A percentile compares a stretch with the other conserved stretches of the same genome.
These are phyloP conservation scores for Stellera chamaejasme DNA, from an alignment of 345 rosid genomes.

Conservation along the genomic window DNA sequence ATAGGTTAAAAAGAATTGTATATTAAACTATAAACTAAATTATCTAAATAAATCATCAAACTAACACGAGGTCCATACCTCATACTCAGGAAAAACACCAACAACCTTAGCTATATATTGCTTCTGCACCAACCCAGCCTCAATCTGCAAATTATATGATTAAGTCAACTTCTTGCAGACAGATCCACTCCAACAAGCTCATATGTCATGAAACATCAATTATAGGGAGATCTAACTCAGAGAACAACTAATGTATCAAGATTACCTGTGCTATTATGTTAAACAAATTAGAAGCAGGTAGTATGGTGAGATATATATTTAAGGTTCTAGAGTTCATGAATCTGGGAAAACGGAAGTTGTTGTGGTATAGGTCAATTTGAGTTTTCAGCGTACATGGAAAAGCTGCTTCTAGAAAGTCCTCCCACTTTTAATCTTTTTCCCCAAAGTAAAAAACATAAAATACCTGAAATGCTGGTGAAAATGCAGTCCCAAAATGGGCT, in stretches of 20 bases:
- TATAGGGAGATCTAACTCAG: not conserved
- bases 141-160: slow-evolving; percentile 42
- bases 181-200: not conserved
- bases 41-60: not conserved
- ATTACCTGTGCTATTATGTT: too few relatives aligned
- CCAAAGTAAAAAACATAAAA: too few relatives aligned
- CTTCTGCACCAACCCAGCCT: slow-evolving; percentile 66
- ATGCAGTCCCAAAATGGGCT: too few relatives aligned
- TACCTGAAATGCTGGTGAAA: too few relatives aligned
- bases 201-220: not conserved
- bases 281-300: too few relatives aligned
- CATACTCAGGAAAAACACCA: slow-evolving; percentile 71
- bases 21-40: not conserved
- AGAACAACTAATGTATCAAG: not conserved
- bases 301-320: too few relatives aligned
- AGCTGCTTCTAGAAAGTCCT: not conserved
- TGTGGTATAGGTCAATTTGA: too few relatives aligned
- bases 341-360: too few relatives aligned
- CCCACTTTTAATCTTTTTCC: not conserved
- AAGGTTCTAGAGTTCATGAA: too few relatives aligned
- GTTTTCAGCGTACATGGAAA: too few relatives aligned
- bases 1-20: too few relatives aligned
- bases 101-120: slow-evolving; percentile 66
- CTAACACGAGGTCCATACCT: slow-evolving; percentile 35
- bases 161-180: not conserved